phyloP scores from a whole-genome alignment of 2,329 filamentous ascomycete genomes.

The Pseudovirgaria hyperparasitica region DNA sequence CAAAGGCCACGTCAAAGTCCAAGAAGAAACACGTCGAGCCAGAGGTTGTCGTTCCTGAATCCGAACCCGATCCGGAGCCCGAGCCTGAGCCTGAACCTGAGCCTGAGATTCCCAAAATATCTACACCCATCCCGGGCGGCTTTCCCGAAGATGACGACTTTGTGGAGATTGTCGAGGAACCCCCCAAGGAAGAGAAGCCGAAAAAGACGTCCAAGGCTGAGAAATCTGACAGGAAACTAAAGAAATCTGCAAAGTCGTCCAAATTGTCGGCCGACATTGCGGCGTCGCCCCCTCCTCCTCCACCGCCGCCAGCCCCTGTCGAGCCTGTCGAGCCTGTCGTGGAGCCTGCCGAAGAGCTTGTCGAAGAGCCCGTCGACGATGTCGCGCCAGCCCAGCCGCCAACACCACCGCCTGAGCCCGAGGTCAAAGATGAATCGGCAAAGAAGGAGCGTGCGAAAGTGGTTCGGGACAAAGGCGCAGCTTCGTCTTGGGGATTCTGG shows the following conservation, averaged over 20 bases:
- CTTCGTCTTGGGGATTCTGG: slow-evolving; percentile 67
- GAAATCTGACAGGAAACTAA: slow-evolving; percentile 20
- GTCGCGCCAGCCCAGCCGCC: slow-evolving; percentile 23
- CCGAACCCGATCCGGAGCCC: slow-evolving; percentile 13
- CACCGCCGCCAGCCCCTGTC: slow-evolving; percentile 12
- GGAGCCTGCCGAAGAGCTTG: slow-evolving; percentile 12
- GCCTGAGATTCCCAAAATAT: slow-evolving; percentile 14
- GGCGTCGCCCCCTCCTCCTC: slow-evolving; percentile 15
- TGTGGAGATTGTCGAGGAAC: slow-evolving; percentile 16
- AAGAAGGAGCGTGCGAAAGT: slow-evolving; percentile 68
- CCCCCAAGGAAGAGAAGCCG: background rate
- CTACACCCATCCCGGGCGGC: slow-evolving; percentile 32
- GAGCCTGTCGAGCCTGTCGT: slow-evolving; percentile 8
- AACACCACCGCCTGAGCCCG: slow-evolving; percentile 30
- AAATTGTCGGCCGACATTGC: slow-evolving; percentile 17
- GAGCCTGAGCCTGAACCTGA: slow-evolving; percentile 16
- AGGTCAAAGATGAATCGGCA: slow-evolving; percentile 33
- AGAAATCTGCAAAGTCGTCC: no score
- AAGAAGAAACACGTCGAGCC: slow-evolving; percentile 14
- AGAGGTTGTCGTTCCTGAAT: slow-evolving; percentile 8
- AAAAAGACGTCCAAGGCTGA: slow-evolving; percentile 21
- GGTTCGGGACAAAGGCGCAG: slow-evolving; percentile 52
- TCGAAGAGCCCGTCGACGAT: slow-evolving; percentile 10
- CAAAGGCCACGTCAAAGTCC: slow-evolving; percentile 14
- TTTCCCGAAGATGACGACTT: slow-evolving; percentile 33